These are phyloP conservation scores for Clavariopsis aquatica DNA, from an alignment of 495 filamentous ascomycete species.

Conservation along the genomic window DNA sequence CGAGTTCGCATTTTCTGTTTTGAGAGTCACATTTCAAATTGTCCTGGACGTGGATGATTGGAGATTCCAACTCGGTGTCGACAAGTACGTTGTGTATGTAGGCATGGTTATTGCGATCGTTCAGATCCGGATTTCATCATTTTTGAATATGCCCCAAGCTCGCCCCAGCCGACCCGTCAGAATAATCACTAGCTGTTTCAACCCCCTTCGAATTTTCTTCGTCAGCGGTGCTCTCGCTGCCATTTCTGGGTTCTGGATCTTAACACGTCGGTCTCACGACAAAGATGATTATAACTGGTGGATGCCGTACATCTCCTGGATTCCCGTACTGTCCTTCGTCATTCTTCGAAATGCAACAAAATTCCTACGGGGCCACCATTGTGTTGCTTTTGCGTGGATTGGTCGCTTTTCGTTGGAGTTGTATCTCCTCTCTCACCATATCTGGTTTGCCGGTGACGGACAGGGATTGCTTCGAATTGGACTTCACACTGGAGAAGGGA, in stretches of 20 bases:
- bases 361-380: slow-evolving; percentile 48
- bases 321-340: slow-evolving; percentile 56
- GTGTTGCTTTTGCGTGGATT: slow-evolving; percentile 53
- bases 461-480: slow-evolving; percentile 56
- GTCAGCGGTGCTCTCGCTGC: slow-evolving; percentile 12
- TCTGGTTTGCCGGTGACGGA: slow-evolving; percentile 63
- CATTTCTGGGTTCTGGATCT: slow-evolving; percentile 21
- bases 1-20: slow-evolving; percentile 46
- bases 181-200: slow-evolving; percentile 3
- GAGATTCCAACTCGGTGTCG: slow-evolving; percentile 51
- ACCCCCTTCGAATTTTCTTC: not conserved
- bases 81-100: slow-evolving; percentile 55
- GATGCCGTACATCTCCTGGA: slow-evolving; percentile 57
- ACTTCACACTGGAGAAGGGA: slow-evolving; percentile 41
- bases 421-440: slow-evolving; percentile 62
- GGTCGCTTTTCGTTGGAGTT: slow-evolving; percentile 60
- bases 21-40: slow-evolving; percentile 46
- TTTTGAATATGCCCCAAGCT: not conserved
- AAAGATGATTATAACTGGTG: slow-evolving; percentile 53
- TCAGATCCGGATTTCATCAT: slow-evolving; percentile 38
- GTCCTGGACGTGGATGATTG: slow-evolving; percentile 51
- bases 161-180: not conserved
- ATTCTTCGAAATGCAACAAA: slow-evolving; percentile 54
- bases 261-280: slow-evolving; percentile 38
- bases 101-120: slow-evolving; percentile 55